Conservation (phyloP, 257 asterid species). For the Nyctanthes arbortristis region DNA sequence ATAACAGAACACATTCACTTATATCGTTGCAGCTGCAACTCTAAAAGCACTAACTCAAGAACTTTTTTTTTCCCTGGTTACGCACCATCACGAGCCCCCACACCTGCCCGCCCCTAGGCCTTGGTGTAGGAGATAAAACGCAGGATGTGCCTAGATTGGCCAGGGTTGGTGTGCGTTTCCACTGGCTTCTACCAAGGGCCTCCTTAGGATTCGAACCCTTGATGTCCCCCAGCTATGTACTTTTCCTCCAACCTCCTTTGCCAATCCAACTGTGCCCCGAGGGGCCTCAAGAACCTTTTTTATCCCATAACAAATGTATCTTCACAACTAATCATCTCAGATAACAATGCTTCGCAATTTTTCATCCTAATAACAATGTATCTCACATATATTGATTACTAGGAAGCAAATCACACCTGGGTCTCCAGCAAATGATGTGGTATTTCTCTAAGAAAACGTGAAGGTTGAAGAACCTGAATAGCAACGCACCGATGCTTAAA, state of each 20-base stretch:
- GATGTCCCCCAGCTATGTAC: too few species aligned
- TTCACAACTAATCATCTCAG: background rate
- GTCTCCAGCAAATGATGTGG: conserved; percentile 72
- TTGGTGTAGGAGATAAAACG: too few species aligned
- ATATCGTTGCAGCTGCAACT: background rate
- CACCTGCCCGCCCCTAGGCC: too few species aligned
- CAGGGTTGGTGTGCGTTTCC: too few species aligned
- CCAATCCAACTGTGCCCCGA: too few species aligned
- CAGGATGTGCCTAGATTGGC: too few species aligned
- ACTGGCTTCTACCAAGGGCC: too few species aligned
- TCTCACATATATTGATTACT: too few species aligned
- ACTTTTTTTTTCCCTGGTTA: background rate
- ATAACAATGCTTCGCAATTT: background rate
- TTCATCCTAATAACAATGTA: too few species aligned
- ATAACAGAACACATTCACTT: background rate
- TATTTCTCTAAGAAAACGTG: conserved; percentile 91
- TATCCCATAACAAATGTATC: background rate
- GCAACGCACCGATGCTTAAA: conserved; percentile 27
- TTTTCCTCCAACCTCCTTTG: too few species aligned
- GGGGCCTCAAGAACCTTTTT: background rate
- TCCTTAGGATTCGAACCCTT: too few species aligned
- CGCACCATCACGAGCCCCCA: too few species aligned
- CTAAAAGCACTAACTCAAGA: background rate
- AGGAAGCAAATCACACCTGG: conserved; percentile 50
- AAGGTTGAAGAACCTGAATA: conserved; percentile 90